Conservation (phyloP, 208 protist genomes). For the Leishmania lainsoni region DNA sequence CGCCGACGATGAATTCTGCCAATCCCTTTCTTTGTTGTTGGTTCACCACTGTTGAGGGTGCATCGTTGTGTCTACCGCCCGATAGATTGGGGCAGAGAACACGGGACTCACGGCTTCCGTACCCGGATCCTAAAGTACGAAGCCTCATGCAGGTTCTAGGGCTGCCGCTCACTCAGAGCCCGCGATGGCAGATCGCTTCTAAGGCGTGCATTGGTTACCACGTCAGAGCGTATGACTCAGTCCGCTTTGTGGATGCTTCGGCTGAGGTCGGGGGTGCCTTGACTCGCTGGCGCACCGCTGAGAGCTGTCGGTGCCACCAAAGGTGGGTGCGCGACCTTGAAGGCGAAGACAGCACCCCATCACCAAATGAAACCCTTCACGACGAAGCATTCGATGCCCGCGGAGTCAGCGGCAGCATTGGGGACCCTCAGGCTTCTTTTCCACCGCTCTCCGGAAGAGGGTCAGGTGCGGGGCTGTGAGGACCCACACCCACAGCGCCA, state of each 20-base stretch:
- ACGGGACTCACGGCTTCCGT: not conserved
- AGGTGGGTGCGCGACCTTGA: not conserved
- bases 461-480: conserved; percentile 3
- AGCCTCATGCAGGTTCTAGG: not conserved
- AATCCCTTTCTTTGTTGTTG: not conserved
- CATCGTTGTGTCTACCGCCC: not conserved
- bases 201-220: not conserved
- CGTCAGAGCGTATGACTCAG: not conserved
- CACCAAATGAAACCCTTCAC: not conserved
- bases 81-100: not conserved
- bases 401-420: not conserved
- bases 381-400: not conserved
- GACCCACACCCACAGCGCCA: conserved; percentile 10
- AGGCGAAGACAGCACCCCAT: not conserved
- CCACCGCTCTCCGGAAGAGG: not conserved
- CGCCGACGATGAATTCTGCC: not conserved
- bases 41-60: not conserved
- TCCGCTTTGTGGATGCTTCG: not conserved
- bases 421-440: not conserved
- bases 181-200: conserved; percentile 4
- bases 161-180: not conserved
- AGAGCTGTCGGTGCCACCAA: not conserved
- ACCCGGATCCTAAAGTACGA: conserved; percentile 5
- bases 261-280: not conserved
- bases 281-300: not conserved